Percentiles rank a stretch among this genome's conserved stretches.
These are phyloP conservation scores for Sclerotinia trifoliorum DNA, from an alignment of 2,329 filamentous ascomycete species.

Conservation along the genomic window DNA sequence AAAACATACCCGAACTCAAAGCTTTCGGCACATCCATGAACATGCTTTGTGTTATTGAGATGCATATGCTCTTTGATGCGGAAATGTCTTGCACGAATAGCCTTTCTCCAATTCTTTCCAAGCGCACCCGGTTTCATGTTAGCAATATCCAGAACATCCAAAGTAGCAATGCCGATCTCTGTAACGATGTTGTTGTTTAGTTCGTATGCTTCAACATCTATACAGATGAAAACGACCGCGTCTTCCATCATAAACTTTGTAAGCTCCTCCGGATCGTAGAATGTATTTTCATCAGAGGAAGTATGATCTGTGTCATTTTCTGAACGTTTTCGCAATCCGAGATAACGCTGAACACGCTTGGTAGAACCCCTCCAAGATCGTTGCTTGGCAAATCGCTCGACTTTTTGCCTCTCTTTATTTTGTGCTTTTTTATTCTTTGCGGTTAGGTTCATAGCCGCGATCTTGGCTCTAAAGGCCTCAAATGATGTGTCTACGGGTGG, in stretches of 20 bases:
- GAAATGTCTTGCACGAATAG: constrained; percentile 72
- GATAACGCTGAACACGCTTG: constrained; percentile 65
- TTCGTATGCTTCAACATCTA: constrained; percentile 86
- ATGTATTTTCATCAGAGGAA: constrained; percentile 32
- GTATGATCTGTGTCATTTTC: constrained; percentile 21
- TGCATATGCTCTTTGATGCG: constrained; percentile 68
- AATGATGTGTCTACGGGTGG: constrained; percentile 42
- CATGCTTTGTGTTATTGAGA: constrained; percentile 65
- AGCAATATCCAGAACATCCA: constrained; percentile 65
- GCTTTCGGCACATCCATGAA: constrained; percentile 68
- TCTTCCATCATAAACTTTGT: constrained; percentile 50
- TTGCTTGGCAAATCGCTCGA: constrained; percentile 50
- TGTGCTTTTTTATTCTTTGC: constrained; percentile 47
- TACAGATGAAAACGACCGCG: constrained; percentile 67
- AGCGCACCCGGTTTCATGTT: constrained; percentile 57
- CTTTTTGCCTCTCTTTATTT: constrained; percentile 50
- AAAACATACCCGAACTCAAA: constrained; percentile 71
- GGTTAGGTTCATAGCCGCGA: constrained; percentile 52
- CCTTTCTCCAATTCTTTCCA: constrained; percentile 64
- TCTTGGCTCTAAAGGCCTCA: constrained; percentile 52
- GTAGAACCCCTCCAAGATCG: constrained; percentile 55
- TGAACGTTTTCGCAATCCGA: constrained; percentile 59
- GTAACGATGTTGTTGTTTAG: constrained; percentile 64
- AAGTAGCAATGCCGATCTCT: constrained; percentile 78
- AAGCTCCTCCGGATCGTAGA: constrained; percentile 47